These are phyloP conservation scores for Chlamydomonas incerta DNA, from an alignment of 139 green algal species.

Conservation along the genomic window DNA sequence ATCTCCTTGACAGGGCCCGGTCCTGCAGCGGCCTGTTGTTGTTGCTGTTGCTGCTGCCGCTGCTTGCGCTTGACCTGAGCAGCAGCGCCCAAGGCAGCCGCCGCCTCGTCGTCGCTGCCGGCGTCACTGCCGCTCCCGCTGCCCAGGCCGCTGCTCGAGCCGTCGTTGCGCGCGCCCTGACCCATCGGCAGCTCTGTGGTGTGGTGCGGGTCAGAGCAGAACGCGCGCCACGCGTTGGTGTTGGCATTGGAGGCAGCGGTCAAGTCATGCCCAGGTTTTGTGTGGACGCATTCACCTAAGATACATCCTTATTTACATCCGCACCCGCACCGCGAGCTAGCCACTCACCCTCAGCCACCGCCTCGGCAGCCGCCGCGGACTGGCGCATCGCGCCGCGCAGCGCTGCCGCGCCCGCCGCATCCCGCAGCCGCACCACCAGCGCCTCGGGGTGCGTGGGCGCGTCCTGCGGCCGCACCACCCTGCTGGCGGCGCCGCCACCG, in stretches of 20 bases:
- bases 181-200: too few relatives aligned
- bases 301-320: too few relatives aligned
- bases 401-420: background rate
- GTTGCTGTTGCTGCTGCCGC: background rate
- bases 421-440: constrained; percentile 32
- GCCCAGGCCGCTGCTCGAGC: background rate
- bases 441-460: constrained; percentile 23
- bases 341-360: background rate
- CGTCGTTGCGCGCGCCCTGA: too few relatives aligned
- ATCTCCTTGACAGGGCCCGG: constrained; percentile 24
- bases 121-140: background rate
- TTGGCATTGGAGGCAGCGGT: too few relatives aligned
- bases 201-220: too few relatives aligned
- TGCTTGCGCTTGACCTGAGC: background rate
- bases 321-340: too few relatives aligned
- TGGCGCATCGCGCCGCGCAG: background rate
- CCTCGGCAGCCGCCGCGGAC: background rate
- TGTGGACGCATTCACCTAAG: too few relatives aligned
- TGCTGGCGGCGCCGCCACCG: background rate
- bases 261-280: too few relatives aligned
- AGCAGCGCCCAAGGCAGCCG: too few relatives aligned
- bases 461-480: background rate
- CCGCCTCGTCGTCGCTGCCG: background rate
- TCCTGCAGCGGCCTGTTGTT: constrained; percentile 42
- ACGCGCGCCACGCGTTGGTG: too few relatives aligned